Evolutionary conservation across 2,329 filamentous ascomycete genomes (phyloP).

Genomic region (Macrophomina pseudophaseolina): DNA sequence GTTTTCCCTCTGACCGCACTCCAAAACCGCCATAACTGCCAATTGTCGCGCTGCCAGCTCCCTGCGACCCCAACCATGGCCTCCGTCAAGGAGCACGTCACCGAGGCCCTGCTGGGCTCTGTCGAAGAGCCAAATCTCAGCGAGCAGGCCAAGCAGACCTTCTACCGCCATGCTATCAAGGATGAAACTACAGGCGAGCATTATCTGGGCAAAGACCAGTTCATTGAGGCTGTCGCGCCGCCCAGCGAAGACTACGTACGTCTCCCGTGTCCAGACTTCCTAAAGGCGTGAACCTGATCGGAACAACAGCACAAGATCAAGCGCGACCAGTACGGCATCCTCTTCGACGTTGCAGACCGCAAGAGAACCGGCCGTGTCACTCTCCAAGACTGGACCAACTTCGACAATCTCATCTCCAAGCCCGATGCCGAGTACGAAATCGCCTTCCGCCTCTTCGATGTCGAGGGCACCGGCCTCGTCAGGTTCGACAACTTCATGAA

Average conservation of each 20-base stretch:
- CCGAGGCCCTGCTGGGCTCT: constrained; percentile 68
- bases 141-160: constrained; percentile 75
- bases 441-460: constrained; percentile 94
- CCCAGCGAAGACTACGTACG: constrained; percentile 88
- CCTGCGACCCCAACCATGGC: constrained; percentile 22
- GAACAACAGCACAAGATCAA: constrained; percentile 87
- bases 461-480: constrained; percentile 80
- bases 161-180: constrained; percentile 75
- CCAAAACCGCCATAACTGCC: constrained; percentile 3
- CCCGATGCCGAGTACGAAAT: constrained; percentile 99
- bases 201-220: constrained; percentile 83
- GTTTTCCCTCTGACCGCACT: constrained; percentile 21
- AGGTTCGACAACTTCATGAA: constrained; percentile 88
- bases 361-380: constrained; percentile 73
- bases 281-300: constrained; percentile 68
- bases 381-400: constrained; percentile 86
- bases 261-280: constrained; percentile 31
- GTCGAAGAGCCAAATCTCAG: constrained; percentile 67
- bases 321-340: constrained; percentile 90
- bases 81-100: constrained; percentile 70
- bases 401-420: constrained; percentile 91
- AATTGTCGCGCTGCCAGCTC: constrained; percentile 19
- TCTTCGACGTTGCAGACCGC: constrained; percentile 90
- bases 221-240: constrained; percentile 88
- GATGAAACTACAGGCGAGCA: constrained; percentile 77